Conservation (phyloP, 2,329 filamentous ascomycete genomes). For the Ophiostoma ulmi region DNA sequence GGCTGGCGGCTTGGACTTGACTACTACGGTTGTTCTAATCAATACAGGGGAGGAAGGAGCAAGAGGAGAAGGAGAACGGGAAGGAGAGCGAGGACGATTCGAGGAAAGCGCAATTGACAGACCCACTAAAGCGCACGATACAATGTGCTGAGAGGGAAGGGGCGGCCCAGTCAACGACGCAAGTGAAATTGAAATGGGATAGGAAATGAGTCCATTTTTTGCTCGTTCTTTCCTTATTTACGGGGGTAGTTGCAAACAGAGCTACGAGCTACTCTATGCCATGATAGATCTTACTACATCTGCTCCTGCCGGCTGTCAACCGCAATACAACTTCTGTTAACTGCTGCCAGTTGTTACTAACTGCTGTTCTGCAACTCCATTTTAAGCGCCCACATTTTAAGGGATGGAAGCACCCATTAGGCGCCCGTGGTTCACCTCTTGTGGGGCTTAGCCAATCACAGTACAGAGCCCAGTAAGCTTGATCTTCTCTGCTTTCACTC, state of each 20-base stretch:
- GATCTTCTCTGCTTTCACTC: not conserved
- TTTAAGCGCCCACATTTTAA: slow-evolving; percentile 19
- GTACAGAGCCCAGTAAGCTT: not conserved
- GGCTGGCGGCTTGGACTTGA: slow-evolving; percentile 17
- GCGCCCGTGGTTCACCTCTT: slow-evolving; percentile 9
- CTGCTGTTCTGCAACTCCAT: not conserved
- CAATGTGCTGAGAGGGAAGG: slow-evolving; percentile 10
- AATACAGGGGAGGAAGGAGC: not conserved
- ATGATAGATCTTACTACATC: too few species aligned
- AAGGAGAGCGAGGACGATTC: slow-evolving; percentile 5
- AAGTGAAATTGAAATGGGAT: not conserved
- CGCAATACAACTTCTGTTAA: not conserved
- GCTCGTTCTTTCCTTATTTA: not conserved
- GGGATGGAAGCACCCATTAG: slow-evolving; percentile 12
- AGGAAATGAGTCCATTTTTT: not conserved
- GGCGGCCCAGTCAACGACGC: not conserved
- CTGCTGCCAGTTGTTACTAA: not conserved
- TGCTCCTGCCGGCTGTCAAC: not conserved
- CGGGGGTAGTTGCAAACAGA: not conserved
- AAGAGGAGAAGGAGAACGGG: slow-evolving; percentile 10
- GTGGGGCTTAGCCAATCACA: slow-evolving; percentile 11
- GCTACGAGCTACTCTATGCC: too few species aligned
- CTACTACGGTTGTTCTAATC: too few species aligned
- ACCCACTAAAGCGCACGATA: slow-evolving; percentile 15
- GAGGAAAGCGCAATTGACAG: slow-evolving; percentile 9